phyloP scores from a whole-genome alignment of 345 rosid genomes.

The Moricandia arvensis region DNA sequence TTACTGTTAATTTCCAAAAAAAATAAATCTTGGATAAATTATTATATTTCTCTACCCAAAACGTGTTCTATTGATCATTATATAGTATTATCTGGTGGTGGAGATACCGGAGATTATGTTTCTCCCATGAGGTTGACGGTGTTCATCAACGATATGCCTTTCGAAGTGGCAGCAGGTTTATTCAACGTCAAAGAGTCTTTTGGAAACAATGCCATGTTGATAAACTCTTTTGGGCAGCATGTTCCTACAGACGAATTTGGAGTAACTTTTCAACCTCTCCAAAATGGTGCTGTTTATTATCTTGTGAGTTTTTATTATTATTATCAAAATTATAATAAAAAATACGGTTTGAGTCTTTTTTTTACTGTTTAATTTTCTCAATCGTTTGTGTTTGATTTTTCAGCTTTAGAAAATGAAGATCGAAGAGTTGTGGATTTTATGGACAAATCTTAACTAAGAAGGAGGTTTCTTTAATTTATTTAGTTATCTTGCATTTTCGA shows the following conservation, averaged over 20 bases:
- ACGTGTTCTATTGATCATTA: background rate
- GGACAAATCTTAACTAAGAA: background rate
- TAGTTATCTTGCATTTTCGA: background rate
- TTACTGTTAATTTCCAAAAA: background rate
- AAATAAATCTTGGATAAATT: background rate
- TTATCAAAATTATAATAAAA: background rate
- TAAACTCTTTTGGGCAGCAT: slow-evolving; percentile 74
- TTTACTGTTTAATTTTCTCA: background rate
- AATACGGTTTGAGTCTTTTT: background rate
- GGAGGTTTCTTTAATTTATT: background rate
- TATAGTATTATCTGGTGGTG: background rate
- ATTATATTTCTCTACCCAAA: background rate
- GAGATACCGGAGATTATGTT: background rate
- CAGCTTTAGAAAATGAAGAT: slow-evolving; percentile 31
- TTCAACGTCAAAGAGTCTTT: slow-evolving; percentile 77
- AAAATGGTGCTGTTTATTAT: slow-evolving; percentile 75
- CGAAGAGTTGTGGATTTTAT: background rate
- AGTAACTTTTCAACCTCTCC: slow-evolving; percentile 69
- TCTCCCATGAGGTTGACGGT: slow-evolving; percentile 47
- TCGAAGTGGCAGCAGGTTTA: slow-evolving; percentile 60
- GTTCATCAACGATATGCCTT: slow-evolving; percentile 77
- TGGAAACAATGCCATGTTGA: slow-evolving; percentile 68
- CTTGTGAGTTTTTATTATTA: slow-evolving; percentile 37
- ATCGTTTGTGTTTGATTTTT: background rate
- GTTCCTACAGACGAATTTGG: slow-evolving; percentile 82